These are phyloP conservation scores for Talaromyces atroroseus DNA, from an alignment of 2,329 filamentous ascomycete genomes.

Conservation along the genomic window DNA sequence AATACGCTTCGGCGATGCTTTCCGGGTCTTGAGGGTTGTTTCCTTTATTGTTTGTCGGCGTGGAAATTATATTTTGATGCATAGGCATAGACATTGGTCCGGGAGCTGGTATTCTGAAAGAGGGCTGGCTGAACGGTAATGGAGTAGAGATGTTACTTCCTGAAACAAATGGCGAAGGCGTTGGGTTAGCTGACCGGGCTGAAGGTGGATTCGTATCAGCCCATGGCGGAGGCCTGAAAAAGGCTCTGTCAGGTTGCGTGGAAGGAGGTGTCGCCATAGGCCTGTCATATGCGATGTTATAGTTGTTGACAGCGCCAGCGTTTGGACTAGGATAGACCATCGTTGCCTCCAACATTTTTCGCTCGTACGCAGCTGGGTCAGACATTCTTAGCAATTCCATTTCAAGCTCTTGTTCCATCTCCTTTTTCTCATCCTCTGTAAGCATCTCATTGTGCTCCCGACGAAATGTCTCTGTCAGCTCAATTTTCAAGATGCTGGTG, in stretches of 20 bases:
- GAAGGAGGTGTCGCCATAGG: neutral
- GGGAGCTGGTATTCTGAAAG: too few relatives aligned
- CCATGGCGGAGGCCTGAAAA: conserved; percentile 6
- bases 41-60: neutral
- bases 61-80: neutral
- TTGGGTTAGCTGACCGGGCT: neutral
- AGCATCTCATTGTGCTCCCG: conserved; percentile 61
- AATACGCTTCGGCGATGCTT: neutral
- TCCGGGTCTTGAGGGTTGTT: neutral
- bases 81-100: neutral
- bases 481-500: conserved; percentile 43
- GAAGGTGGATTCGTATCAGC: too few relatives aligned
- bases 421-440: conserved; percentile 55
- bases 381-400: conserved; percentile 37
- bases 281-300: neutral
- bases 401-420: conserved; percentile 45
- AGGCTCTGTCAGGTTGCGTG: neutral
- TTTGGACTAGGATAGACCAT: neutral
- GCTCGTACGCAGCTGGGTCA: conserved; percentile 30
- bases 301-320: neutral
- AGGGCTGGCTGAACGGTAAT: neutral
- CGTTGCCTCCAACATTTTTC: conserved; percentile 14
- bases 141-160: neutral
- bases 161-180: neutral
- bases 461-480: conserved; percentile 67